phyloP scores from a whole-genome alignment of 768 basidiomycete species.

The Calocera viscosa region DNA sequence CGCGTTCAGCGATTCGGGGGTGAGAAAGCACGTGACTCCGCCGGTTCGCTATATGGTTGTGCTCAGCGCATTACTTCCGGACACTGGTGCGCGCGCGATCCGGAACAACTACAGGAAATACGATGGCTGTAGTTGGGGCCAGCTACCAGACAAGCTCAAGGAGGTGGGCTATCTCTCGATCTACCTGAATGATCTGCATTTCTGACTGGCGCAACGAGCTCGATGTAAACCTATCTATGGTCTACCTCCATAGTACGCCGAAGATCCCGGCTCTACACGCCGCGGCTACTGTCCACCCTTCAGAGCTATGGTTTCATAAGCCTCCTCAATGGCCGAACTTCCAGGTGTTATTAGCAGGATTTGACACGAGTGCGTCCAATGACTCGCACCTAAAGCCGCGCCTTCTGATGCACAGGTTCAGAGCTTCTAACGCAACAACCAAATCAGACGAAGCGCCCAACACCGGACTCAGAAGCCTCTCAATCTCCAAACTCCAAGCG shows the following conservation, averaged over 20 bases:
- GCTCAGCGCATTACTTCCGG: not conserved
- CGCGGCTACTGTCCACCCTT: not conserved
- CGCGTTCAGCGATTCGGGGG: not conserved
- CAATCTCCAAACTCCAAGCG: slow-evolving; percentile 2
- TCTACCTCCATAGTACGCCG: not conserved
- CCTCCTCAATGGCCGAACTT: not conserved
- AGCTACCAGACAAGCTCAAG: not conserved
- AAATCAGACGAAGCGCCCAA: not conserved
- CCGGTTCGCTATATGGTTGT: not conserved
- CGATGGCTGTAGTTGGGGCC: not conserved
- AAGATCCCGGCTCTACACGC: not conserved
- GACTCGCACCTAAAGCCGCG: not conserved
- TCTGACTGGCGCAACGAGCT: not conserved
- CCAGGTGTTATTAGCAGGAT: not conserved
- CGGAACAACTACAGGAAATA: not conserved
- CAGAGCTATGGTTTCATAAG: not conserved
- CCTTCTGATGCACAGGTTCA: not conserved
- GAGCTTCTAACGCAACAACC: no score
- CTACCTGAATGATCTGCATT: not conserved
- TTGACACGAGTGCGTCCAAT: not conserved
- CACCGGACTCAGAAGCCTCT: not conserved
- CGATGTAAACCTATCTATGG: not conserved
- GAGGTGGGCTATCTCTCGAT: not conserved
- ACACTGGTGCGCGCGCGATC: not conserved
- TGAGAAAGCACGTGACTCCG: not conserved